Evolutionary conservation across 2,329 filamentous ascomycete genomes (phyloP), one percentile per base, ranked within the genome.

Genomic region (Fusarium palustre): DNA sequence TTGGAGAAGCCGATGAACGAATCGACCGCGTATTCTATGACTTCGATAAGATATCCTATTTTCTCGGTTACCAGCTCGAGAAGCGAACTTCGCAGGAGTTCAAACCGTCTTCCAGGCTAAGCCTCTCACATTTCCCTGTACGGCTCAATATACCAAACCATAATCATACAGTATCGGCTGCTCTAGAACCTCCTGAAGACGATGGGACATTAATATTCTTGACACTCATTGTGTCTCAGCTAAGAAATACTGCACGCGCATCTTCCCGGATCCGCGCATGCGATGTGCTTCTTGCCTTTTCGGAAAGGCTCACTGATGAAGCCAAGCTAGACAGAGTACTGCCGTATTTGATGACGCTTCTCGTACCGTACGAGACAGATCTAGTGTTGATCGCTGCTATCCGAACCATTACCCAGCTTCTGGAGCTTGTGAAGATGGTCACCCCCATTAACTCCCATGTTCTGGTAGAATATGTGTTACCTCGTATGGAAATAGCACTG

Each of bases 11-110:
- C 2, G 96, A 99, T 78, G 94, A 97, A 70, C 89, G 96, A 42
- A 98, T 99, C 75, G 93, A 98, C 74, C 89, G 94, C 43, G 91
- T 99, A 1, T 98, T 92, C 76, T 89, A 92, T 72, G 96, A 99
- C 76, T 98, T 97, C 80, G 96, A 99, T 78, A 99, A 98, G 79
- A 97, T 99, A 54, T 94, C 95, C 0, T 97, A 97, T 76, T 97
- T 97, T 60, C 85, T 99, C 2, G 94, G 93, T 16, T 93, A 93
- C 64, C 87, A 88, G 30, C 84, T 89, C 43, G 84, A 84, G 41
- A 79, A 81, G 46, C 75, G 79, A 33, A 70, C 64, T 6, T 70
- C 74, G 4, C 75, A 79, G 16, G 70, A 76, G 13, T 38, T 73
- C 16, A 62, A 66, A n/a, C 58, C 68, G 16, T 59, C 71, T 8